These are phyloP conservation scores for Suhomyces faveliae DNA, from an alignment of 805 yeast genomes.

Conservation along the genomic window DNA sequence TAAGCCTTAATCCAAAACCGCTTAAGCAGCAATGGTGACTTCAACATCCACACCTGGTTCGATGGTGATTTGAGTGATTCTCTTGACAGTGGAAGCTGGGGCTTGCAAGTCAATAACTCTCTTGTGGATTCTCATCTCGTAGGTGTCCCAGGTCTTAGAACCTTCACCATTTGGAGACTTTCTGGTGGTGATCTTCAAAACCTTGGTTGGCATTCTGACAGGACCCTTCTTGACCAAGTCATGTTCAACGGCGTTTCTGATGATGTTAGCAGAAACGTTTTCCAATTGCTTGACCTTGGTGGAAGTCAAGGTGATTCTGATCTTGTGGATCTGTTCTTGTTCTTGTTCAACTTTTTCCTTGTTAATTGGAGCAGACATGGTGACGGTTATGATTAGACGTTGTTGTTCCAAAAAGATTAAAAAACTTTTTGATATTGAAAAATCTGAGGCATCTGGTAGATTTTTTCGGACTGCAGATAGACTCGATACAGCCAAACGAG, in stretches of 20 bases:
- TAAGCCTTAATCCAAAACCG: constrained; percentile 9
- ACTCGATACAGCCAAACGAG: not conserved
- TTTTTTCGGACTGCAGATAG: constrained; percentile 6
- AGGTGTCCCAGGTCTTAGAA: constrained; percentile 99
- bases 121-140: constrained; percentile 99
- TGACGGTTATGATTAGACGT: constrained; percentile 34
- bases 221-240: constrained; percentile 96
- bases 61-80: constrained; percentile 95
- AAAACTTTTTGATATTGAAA: constrained; percentile 6
- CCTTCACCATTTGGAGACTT: constrained; percentile 99
- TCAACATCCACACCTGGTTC: constrained; percentile 99
- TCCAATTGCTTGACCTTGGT: constrained; percentile 98
- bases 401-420: constrained; percentile 20
- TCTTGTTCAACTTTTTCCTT: constrained; percentile 81
- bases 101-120: constrained; percentile 98
- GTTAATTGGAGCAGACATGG: constrained; percentile 75
- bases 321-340: constrained; percentile 86
- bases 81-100: constrained; percentile 89
- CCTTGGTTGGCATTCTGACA: constrained; percentile 99
- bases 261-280: constrained; percentile 89
- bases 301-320: constrained; percentile 98
- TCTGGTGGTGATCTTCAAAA: constrained; percentile 97
- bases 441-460: constrained; percentile 2
- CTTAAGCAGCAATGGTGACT: constrained; percentile 84
- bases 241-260: constrained; percentile 80